These are phyloP conservation scores for Madurella fahalii DNA, from an alignment of 2,329 filamentous ascomycete genomes.

Conservation along the genomic window DNA sequence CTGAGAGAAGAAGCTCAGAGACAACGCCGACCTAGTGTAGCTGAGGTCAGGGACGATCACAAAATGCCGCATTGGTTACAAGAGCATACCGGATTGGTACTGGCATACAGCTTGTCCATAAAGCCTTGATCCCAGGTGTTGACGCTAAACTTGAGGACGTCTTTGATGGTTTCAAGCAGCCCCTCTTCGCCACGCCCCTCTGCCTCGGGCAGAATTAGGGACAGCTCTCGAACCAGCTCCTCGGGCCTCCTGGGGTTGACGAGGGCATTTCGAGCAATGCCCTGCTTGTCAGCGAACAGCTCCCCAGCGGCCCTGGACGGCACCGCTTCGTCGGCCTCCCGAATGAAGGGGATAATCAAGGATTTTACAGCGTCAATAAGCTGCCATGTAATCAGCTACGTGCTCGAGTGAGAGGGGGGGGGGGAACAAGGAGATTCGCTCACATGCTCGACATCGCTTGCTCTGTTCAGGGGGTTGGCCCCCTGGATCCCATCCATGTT, in stretches of 20 bases:
- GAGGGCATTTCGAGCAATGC: slow-evolving; percentile 51
- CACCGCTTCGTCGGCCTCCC: slow-evolving; percentile 61
- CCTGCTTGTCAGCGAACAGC: slow-evolving; percentile 37
- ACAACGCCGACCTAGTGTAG: slow-evolving; percentile 65
- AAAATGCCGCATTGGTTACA: not conserved
- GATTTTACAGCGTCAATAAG: slow-evolving; percentile 63
- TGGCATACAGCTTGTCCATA: slow-evolving; percentile 90
- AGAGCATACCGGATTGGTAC: slow-evolving; percentile 68
- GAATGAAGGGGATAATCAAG: slow-evolving; percentile 68
- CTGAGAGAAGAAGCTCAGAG: slow-evolving; percentile 77
- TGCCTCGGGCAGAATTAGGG: slow-evolving; percentile 53
- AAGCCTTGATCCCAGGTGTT: slow-evolving; percentile 99
- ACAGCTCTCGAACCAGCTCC: slow-evolving; percentile 51
- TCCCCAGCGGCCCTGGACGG: slow-evolving; percentile 51
- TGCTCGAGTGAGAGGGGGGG: not conserved
- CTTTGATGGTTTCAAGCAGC: slow-evolving; percentile 64
- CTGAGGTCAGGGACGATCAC: not conserved
- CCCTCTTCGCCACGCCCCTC: slow-evolving; percentile 65
- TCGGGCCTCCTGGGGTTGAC: slow-evolving; percentile 60
- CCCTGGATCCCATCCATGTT: slow-evolving; percentile 20
- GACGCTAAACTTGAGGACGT: slow-evolving; percentile 78
- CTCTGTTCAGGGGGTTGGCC: slow-evolving; percentile 24
- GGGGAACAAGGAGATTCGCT: slow-evolving; percentile 4
- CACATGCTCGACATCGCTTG: slow-evolving; percentile 32
- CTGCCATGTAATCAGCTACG: slow-evolving; percentile 37